A percentile compares a stretch with the other conserved stretches of the same genome.
Conservation (phyloP, 805 yeast genomes). For the Pichia deserticola region DNA sequence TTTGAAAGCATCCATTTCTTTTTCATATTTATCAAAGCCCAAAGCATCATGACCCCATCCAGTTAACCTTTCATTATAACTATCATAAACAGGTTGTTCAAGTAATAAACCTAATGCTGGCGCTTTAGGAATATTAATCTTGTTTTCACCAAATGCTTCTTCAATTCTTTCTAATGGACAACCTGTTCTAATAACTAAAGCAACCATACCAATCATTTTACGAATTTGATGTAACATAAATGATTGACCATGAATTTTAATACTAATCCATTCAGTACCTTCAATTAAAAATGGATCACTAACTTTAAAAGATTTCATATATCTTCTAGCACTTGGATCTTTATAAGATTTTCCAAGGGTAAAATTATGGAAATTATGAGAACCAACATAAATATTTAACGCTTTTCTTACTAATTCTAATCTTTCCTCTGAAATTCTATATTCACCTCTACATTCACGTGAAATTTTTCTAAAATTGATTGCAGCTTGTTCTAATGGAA, state of each 20-base stretch:
- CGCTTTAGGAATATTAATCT: slow-evolving; percentile 91
- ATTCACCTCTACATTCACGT: slow-evolving; percentile 58
- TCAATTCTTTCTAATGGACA: slow-evolving; percentile 69
- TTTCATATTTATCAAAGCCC: slow-evolving; percentile 56
- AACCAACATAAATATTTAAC: slow-evolving; percentile 69
- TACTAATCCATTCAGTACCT: slow-evolving; percentile 92
- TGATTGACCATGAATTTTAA: slow-evolving; percentile 95
- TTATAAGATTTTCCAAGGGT: slow-evolving; percentile 51
- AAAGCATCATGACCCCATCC: slow-evolving; percentile 73
- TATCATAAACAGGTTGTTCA: slow-evolving; percentile 88
- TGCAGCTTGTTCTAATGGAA: slow-evolving; percentile 27
- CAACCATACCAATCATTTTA: slow-evolving; percentile 95
- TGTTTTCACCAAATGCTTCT: slow-evolving; percentile 67
- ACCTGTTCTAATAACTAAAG: slow-evolving; percentile 77
- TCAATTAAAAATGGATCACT: slow-evolving; percentile 87
- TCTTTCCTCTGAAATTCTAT: slow-evolving; percentile 56
- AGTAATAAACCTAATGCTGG: slow-evolving; percentile 89
- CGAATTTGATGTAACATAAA: slow-evolving; percentile 98
- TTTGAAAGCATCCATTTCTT: slow-evolving; percentile 79
- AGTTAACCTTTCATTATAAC: slow-evolving; percentile 63
- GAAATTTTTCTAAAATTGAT: slow-evolving; percentile 56
- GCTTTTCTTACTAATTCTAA: slow-evolving; percentile 58
- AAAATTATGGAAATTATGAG: slow-evolving; percentile 68
- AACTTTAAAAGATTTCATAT: slow-evolving; percentile 70
- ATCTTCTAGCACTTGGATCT: slow-evolving; percentile 80